Evolutionary conservation across 345 rosid genomes (phyloP).

Genomic region (Balakata baccata): DNA sequence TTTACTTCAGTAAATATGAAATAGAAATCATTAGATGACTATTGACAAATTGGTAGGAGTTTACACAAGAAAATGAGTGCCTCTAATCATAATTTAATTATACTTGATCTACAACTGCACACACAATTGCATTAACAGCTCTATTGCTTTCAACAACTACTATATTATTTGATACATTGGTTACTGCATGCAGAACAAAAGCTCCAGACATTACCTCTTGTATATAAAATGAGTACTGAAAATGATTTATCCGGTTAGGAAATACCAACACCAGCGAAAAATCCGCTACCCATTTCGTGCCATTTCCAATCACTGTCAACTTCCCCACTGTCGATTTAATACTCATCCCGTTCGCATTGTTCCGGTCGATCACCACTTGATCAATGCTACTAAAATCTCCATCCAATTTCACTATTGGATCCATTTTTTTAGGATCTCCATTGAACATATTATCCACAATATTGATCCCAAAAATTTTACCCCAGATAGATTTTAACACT

Average conservation of each 20-base stretch:
- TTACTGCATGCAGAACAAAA: constrained; percentile 33
- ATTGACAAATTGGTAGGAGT: too few species aligned
- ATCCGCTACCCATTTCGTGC: constrained; percentile 66
- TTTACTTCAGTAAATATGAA: too few species aligned
- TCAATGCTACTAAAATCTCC: constrained; percentile 46
- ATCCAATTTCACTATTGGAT: constrained; percentile 45
- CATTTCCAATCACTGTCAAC: constrained; percentile 41
- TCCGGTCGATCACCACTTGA: constrained; percentile 58
- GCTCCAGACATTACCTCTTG: constrained; percentile 10
- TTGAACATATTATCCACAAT: constrained; percentile 56
- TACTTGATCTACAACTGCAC: constrained; percentile 57
- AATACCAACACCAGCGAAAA: constrained; percentile 49
- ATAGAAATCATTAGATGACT: too few species aligned
- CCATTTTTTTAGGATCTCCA: constrained; percentile 27
- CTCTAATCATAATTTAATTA: background rate
- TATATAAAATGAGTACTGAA: constrained; percentile 51
- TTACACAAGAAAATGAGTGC: too few species aligned
- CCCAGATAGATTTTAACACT: constrained; percentile 43
- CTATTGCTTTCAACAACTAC: constrained; percentile 59
- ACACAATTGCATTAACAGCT: constrained; percentile 47
- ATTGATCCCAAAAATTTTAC: constrained; percentile 52
- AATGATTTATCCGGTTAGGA: constrained; percentile 53
- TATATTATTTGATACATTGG: constrained; percentile 46
- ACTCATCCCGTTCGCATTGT: constrained; percentile 54
- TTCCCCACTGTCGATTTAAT: constrained; percentile 53